phyloP scores from a whole-genome alignment of 305 asterid species.

The Fraxinus albicans region DNA sequence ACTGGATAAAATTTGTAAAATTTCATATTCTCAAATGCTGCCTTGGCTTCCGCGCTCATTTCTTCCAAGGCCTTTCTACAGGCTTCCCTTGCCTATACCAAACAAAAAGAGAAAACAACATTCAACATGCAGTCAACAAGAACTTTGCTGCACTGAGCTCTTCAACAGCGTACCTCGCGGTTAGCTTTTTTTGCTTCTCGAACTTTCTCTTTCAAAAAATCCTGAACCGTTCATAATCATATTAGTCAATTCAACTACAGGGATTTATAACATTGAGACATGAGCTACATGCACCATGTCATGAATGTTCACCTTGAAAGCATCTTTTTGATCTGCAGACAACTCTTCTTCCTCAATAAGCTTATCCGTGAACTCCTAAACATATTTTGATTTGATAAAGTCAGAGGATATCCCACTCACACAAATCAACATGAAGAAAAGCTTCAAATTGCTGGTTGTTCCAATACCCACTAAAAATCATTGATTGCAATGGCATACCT shows the following conservation, averaged over 20 bases:
- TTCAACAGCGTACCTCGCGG: conserved; percentile 56
- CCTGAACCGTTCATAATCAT: conserved; percentile 30
- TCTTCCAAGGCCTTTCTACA: conserved; percentile 68
- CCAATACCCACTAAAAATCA: not conserved
- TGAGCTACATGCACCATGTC: not conserved
- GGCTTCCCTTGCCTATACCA: conserved; percentile 69
- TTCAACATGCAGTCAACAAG: not conserved
- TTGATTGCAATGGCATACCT: conserved; percentile 44
- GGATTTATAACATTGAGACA: not conserved
- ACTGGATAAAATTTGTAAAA: conserved; percentile 80
- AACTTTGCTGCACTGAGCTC: conserved; percentile 1
- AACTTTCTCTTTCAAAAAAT: conserved; percentile 67
- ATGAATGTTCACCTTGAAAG: conserved; percentile 51
- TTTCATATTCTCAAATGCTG: conserved; percentile 62
- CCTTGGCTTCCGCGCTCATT: conserved; percentile 60
- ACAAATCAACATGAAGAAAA: not conserved
- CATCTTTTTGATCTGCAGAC: conserved; percentile 61
- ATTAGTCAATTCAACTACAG: not conserved
- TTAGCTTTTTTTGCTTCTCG: conserved; percentile 68
- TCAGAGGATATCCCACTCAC: not conserved
- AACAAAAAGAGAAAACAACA: conserved; percentile 17
- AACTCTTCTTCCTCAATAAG: conserved; percentile 70
- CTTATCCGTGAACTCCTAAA: conserved; percentile 70
- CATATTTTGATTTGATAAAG: not conserved
- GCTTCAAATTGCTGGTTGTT: not conserved